phyloP scores from a whole-genome alignment of 2,329 filamentous ascomycete genomes.

The Cladorrhinum sp. region DNA sequence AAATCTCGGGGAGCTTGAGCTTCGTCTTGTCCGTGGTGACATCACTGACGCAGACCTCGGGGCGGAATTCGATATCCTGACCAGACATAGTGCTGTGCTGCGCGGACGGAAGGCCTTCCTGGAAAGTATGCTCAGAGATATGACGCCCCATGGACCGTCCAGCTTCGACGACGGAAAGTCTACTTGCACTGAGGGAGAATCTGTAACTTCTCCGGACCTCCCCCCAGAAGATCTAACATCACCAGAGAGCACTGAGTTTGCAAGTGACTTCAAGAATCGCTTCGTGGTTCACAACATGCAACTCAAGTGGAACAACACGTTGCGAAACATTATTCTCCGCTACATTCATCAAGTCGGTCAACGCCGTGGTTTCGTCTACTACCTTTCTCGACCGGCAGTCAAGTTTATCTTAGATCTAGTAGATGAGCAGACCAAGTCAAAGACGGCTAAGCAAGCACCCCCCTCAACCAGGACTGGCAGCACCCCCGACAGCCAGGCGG shows the following conservation, averaged over 20 bases:
- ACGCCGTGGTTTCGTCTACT: constrained; percentile 93
- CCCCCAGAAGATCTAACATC: constrained; percentile 59
- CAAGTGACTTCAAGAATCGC: constrained; percentile 94
- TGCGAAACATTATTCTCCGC: constrained; percentile 92
- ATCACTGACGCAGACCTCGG: constrained; percentile 49
- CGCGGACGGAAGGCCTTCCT: constrained; percentile 58
- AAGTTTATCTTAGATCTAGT: constrained; percentile 99
- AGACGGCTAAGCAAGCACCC: constrained; percentile 38
- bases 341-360: constrained; percentile 98
- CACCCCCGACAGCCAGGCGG: constrained; percentile 39
- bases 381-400: constrained; percentile 89
- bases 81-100: constrained; percentile 53
- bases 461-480: constrained; percentile 26
- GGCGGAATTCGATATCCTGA: constrained; percentile 59
- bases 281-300: constrained; percentile 98
- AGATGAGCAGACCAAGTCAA: constrained; percentile 82
- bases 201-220: constrained; percentile 43
- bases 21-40: constrained; percentile 56
- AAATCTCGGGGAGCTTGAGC: constrained; percentile 71
- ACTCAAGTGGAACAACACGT: constrained; percentile 95
- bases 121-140: constrained; percentile 55
- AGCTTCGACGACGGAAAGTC: constrained; percentile 27
- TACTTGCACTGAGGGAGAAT: constrained; percentile 2
- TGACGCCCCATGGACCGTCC: constrained; percentile 38
- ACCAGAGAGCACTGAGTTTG: constrained; percentile 72